A percentile compares a stretch with the other conserved stretches of the same genome.
Conservation (phyloP, 768 basidiomycete genomes). For the Boletus huronensis region DNA sequence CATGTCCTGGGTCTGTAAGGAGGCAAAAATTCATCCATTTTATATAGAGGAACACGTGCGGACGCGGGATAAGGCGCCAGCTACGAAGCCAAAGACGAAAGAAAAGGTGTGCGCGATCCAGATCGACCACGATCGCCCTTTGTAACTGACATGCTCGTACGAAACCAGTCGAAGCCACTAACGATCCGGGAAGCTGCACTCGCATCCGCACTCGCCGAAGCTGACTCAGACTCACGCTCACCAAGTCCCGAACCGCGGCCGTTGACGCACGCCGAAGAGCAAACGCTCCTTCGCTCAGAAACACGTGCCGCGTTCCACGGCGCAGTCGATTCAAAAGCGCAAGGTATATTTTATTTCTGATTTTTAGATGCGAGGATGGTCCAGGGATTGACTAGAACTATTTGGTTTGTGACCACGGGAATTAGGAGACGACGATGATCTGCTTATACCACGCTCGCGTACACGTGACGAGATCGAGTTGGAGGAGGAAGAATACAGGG, state of each 20-base stretch:
- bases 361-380: not conserved
- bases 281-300: slow-evolving; percentile 68
- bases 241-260: slow-evolving; percentile 51
- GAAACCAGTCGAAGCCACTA: slow-evolving; percentile 59
- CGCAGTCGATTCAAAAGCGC: slow-evolving; percentile 20
- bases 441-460: slow-evolving; percentile 73
- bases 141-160: not conserved
- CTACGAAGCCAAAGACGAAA: slow-evolving; percentile 33
- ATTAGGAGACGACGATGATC: slow-evolving; percentile 54
- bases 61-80: slow-evolving; percentile 28
- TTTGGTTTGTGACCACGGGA: not conserved
- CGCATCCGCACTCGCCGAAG: slow-evolving; percentile 51
- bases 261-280: slow-evolving; percentile 75
- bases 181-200: slow-evolving; percentile 74
- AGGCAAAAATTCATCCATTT: not conserved
- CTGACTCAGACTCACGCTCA: slow-evolving; percentile 49
- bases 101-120: slow-evolving; percentile 44
- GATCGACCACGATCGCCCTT: not conserved
- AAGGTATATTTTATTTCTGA: slow-evolving; percentile 12
- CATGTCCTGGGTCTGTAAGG: not conserved
- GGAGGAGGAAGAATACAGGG: slow-evolving; percentile 84
- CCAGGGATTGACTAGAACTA: not conserved
- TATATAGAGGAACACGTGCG: slow-evolving; percentile 63
- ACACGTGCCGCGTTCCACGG: slow-evolving; percentile 81
- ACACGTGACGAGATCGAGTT: slow-evolving; percentile 70